Conservation (phyloP, 345 rosid genomes). For the Abelmoschus esculentus region DNA sequence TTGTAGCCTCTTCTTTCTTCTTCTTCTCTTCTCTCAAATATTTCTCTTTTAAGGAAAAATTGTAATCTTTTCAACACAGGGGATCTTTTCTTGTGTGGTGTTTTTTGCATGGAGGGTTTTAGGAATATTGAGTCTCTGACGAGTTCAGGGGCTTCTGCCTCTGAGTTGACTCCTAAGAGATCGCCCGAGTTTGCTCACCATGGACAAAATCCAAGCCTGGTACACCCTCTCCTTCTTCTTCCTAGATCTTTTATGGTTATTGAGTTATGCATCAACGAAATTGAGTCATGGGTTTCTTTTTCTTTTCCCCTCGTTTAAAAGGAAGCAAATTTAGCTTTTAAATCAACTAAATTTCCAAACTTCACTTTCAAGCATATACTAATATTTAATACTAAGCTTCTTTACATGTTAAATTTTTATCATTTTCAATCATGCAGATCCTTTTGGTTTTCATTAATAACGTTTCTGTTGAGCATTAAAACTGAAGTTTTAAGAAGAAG, state of each 20-base stretch:
- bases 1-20: not conserved
- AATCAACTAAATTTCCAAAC: not conserved
- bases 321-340: not conserved
- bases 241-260: constrained; percentile 1
- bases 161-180: constrained; percentile 17
- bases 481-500: not conserved
- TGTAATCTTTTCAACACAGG: constrained; percentile 3
- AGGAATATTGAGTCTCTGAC: constrained; percentile 21
- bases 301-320: not conserved
- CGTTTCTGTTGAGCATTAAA: not conserved
- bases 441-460: not conserved
- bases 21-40: not conserved
- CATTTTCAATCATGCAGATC: constrained; percentile 2
- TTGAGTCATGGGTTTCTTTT: not conserved
- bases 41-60: not conserved
- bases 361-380: not conserved
- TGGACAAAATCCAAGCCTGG: constrained; percentile 25
- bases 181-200: constrained; percentile 24
- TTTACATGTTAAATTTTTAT: not conserved
- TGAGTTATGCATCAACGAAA: not conserved
- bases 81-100: not conserved
- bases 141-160: constrained; percentile 27
- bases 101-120: constrained; percentile 28
- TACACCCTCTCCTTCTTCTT: not conserved
- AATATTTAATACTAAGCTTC: not conserved